Base-by-base conservation (phyloP, 2,329 filamentous ascomycete genomes). In the Phoma sp. region DNA sequence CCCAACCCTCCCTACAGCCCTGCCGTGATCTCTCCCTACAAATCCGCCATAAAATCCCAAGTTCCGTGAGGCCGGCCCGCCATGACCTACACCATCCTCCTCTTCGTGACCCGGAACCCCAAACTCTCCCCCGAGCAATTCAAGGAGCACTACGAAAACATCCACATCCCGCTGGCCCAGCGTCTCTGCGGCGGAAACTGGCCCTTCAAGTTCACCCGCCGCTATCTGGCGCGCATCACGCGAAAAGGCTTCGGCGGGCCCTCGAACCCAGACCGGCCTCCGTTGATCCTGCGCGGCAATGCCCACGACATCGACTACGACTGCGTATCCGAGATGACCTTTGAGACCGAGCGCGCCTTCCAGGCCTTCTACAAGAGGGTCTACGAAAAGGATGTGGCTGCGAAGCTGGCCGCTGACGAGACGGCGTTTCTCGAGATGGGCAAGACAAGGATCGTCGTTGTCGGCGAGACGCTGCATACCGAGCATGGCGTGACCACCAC, bases 111-210 rank as follows among this genome's bases (percentile, higher is more conserved):
- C 2, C 59, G 68, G 37, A 65, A 56, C 10, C 49, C 63, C 18
- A 38, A 37, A 24, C 48, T 70, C 35, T 62, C 64, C 4, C 52
- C 64, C 9, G 59, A 67, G 4, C 35, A 70, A 39, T 70, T 72
- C 62, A 62, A 60, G 29, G 49, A 68, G 29, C 51, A 69, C 57
- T 70, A 63, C 46, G 69, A 72, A 37, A 61, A 60, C 43, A 59
- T 33, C 8, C 65, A 72, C 46, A 58, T 71, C 13, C 67, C 69
- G 7, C 58, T 70, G 2, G 51, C 58, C 4, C 51, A 65, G 42
- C 63, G 61, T 1, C 52, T 70, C 23, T 53, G 60, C 38, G 40
- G 42, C 7, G 55, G 24, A 25, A 40, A 48, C 36, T 70, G 67
- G 58, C 68, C 66, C 5, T 46, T 56, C 25, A 36, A 44, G 6